phyloP scores from a whole-genome alignment of 192 early-diverging fungal genomes.

The Linnemannia exigua region DNA sequence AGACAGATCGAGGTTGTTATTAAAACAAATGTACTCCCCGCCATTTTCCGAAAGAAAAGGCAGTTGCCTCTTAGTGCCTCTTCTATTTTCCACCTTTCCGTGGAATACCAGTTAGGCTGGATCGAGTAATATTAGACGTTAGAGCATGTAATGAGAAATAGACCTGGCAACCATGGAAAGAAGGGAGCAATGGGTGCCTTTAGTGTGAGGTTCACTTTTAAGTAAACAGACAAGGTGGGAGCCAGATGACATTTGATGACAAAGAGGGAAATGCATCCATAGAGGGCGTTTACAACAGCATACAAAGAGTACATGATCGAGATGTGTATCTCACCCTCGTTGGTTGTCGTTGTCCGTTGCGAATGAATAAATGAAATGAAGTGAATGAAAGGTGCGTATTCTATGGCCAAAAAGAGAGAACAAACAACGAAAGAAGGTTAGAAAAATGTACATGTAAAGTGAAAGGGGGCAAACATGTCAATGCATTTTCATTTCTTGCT shows the following conservation, averaged over 20 bases:
- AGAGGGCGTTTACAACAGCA: not conserved
- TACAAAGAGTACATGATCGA: not conserved
- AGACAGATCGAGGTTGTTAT: not conserved
- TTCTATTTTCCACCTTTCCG: not conserved
- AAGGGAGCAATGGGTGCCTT: not conserved
- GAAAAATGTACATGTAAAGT: slow-evolving; percentile 3
- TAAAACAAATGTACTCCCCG: not conserved
- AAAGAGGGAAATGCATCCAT: not conserved
- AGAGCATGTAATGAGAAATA: not conserved
- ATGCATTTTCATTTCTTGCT: not conserved
- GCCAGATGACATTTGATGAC: slow-evolving; percentile 1
- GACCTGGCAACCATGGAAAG: not conserved
- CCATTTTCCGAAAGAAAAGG: not conserved
- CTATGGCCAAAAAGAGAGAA: not conserved
- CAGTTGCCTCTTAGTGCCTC: not conserved
- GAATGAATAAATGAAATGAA: not conserved
- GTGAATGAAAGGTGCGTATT: not conserved
- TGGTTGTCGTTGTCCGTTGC: not conserved
- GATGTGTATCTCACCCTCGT: no score
- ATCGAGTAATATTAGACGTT: not conserved
- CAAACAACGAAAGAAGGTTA: not conserved
- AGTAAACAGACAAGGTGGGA: not conserved
- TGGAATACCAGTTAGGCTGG: not conserved
- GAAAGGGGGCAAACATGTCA: not conserved
- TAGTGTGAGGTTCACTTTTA: not conserved